phyloP scores from a whole-genome alignment of 2,329 filamentous ascomycete genomes.

The Pseudogymnoascus sp. region DNA sequence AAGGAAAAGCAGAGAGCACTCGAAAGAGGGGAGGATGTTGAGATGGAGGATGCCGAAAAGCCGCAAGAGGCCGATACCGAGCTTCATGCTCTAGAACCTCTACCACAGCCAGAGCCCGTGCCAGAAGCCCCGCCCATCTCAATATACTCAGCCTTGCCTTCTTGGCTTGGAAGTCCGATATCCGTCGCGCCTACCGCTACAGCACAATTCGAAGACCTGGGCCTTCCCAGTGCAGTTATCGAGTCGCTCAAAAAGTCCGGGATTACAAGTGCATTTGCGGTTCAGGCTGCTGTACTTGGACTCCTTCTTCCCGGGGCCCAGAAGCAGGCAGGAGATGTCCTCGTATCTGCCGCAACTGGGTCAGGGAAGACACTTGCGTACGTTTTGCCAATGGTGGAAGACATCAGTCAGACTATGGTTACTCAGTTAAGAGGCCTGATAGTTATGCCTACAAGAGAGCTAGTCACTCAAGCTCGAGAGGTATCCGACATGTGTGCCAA shows the following conservation, averaged over 20 bases:
- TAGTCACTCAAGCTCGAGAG: conserved; percentile 78
- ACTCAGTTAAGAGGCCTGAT: conserved; percentile 70
- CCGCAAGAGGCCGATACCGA: conserved; percentile 30
- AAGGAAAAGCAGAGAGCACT: conserved; percentile 26
- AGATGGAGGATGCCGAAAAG: conserved; percentile 23
- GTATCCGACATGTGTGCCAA: conserved; percentile 66
- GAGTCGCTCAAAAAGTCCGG: conserved; percentile 58
- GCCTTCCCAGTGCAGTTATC: conserved; percentile 51
- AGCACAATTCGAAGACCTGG: conserved; percentile 54
- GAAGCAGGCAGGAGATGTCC: conserved; percentile 63
- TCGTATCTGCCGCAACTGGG: conserved; percentile 87
- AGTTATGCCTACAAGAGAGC: conserved; percentile 81
- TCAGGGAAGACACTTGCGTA: conserved; percentile 95
- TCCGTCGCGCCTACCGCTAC: conserved; percentile 53
- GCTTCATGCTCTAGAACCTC: conserved; percentile 65
- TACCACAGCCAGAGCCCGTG: conserved; percentile 67
- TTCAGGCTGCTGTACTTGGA: conserved; percentile 74
- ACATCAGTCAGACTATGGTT: conserved; percentile 54
- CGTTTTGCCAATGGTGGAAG: conserved; percentile 73
- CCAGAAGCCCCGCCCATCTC: conserved; percentile 49
- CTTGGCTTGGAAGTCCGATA: conserved; percentile 73
- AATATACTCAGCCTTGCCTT: conserved; percentile 68
- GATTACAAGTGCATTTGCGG: conserved; percentile 64
- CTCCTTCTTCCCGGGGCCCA: conserved; percentile 60
- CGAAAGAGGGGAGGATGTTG: conserved; percentile 24